A percentile compares a stretch with the other conserved stretches of the same genome.
These are phyloP conservation scores for Haplosporangium sp. DNA, from an alignment of 371 early-diverging fungal genomes.

Conservation along the genomic window DNA sequence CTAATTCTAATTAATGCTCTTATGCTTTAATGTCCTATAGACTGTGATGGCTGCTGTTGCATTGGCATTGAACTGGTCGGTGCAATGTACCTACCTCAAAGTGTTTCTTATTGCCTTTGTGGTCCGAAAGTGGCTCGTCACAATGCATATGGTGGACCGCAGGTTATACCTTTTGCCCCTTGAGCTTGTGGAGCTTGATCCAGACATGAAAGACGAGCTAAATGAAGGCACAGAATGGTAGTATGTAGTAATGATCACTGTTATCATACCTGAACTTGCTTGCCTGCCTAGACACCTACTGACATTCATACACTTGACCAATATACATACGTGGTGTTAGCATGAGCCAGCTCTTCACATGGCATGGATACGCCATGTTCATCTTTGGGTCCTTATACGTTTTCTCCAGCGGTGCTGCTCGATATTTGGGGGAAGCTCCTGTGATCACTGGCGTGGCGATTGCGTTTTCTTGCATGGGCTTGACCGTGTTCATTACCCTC, in stretches of 20 bases:
- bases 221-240: slow-evolving; percentile 42
- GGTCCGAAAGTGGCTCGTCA: slow-evolving; percentile 32
- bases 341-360: slow-evolving; percentile 37
- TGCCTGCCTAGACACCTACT: not conserved
- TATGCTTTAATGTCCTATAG: slow-evolving; percentile 6
- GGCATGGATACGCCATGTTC: slow-evolving; percentile 51
- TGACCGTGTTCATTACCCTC: slow-evolving; percentile 34
- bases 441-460: slow-evolving; percentile 35
- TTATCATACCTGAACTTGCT: not conserved
- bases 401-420: slow-evolving; percentile 16
- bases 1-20: not conserved
- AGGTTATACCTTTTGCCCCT: slow-evolving; percentile 46
- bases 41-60: slow-evolving; percentile 22
- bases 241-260: slow-evolving; percentile 16
- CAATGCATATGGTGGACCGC: slow-evolving; percentile 32
- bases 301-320: not conserved
- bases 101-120: slow-evolving; percentile 38
- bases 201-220: slow-evolving; percentile 49
- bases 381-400: slow-evolving; percentile 32
- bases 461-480: slow-evolving; percentile 40
- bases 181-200: slow-evolving; percentile 30
- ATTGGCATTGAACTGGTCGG: slow-evolving; percentile 21
- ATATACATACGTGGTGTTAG: slow-evolving; percentile 3
- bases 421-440: slow-evolving; percentile 9
- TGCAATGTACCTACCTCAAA: slow-evolving; percentile 33